phyloP scores from a whole-genome alignment of 192 early-diverging fungal genomes.

The Coemansia sp. region DNA sequence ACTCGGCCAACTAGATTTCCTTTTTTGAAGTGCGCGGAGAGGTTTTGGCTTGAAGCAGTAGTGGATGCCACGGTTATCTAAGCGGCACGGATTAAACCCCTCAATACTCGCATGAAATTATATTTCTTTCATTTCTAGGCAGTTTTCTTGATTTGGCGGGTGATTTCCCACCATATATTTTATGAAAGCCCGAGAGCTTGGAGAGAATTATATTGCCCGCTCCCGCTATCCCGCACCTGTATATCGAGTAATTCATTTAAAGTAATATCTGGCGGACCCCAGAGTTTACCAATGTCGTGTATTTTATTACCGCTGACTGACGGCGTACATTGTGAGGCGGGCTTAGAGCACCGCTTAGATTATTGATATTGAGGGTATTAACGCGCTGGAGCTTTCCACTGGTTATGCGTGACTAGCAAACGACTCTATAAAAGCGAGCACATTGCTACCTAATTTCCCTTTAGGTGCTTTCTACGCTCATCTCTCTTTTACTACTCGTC shows the following conservation, averaged over 20 bases:
- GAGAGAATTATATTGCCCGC: neutral
- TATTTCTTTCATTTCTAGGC: neutral
- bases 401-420: neutral
- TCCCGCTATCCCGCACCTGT: neutral
- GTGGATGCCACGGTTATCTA: conserved; percentile 48
- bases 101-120: neutral
- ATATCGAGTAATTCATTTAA: neutral
- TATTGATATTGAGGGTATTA: neutral
- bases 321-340: neutral
- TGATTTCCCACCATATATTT: neutral
- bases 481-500: neutral
- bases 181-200: neutral
- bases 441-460: neutral
- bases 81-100: neutral
- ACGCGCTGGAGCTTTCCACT: neutral
- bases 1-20: conserved; percentile 50
- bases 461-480: neutral
- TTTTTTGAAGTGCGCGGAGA: conserved; percentile 18
- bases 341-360: neutral
- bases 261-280: neutral
- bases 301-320: neutral
- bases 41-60: conserved; percentile 51
- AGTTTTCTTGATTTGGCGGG: neutral
- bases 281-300: neutral
- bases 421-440: neutral